Evolutionary conservation across 140 eudicot species (phyloP), one percentile per base, ranked within the genome.

Genomic region (Eryngium alpinum): DNA sequence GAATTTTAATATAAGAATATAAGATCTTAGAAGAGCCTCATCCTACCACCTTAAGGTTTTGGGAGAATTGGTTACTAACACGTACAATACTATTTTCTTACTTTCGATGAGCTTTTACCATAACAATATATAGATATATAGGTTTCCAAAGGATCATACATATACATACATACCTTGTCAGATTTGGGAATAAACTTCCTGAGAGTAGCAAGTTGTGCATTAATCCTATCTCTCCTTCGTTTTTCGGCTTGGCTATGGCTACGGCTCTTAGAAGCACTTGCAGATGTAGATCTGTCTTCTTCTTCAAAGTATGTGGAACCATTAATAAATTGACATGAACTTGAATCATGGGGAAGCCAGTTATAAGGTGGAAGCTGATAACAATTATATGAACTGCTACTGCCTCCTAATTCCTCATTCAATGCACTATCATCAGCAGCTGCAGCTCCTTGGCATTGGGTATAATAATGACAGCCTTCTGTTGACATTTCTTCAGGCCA

Each of bases 191-290:
- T 85, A 4, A 92, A 90, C 82, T 86, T 90, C 81, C 97, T 89
- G 52, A 95, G 90, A 53, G 92, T 89, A 6, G 96, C 82, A 82
- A 92, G 97, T 81, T 93, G 99, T 0, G 92, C 86, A 88, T 95
- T 95, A 53, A 95, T 95, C 83, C 99, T 82, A 81, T 95, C 97
- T 82, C 99, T 81, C 21, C 99, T 95, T 33, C 98, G 81, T 83
- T 95, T 95, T 81, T 95, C 99, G 2, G 99, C 97, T 81, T 91
- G 97, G 72, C 98, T 88, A 77, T 95, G 97, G 72, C 98, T 88
- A 77, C 93, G 99, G 90, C 94, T 92, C 82, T 89, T 87, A 67
- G 99, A 91, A 83, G 91, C 90, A 79, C 86, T 77, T 25, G 81
- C 84, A 31, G 82, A 4, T 59, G 60, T 13, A 72, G 77, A 34